A percentile compares a stretch with the other conserved stretches of the same genome.
phyloP scores from a whole-genome alignment of 1,139 yeast species.

The Lodderomyces orthopsilosis region DNA sequence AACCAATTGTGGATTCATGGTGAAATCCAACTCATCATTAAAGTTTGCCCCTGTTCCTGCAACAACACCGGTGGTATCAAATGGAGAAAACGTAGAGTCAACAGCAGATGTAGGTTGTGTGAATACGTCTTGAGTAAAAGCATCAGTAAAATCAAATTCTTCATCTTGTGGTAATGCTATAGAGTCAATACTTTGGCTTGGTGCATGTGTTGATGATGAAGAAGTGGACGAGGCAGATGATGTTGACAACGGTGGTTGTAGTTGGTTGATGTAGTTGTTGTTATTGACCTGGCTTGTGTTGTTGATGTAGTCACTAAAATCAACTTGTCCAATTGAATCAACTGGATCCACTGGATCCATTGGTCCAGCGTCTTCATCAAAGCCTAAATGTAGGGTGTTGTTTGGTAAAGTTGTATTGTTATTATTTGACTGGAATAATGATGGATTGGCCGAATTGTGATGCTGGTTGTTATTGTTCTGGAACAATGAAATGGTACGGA shows the following conservation, averaged over 20 bases:
- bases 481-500: slow-evolving; percentile 8
- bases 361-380: background rate
- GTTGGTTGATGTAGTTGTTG: background rate
- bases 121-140: background rate
- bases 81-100: slow-evolving; percentile 1
- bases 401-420: background rate
- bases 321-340: background rate
- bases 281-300: background rate
- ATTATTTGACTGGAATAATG: background rate
- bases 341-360: background rate
- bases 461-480: background rate
- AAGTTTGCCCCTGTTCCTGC: background rate
- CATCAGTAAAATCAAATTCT: slow-evolving; percentile 1
- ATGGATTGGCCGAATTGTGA: background rate
- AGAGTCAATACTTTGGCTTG: background rate
- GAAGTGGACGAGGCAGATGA: background rate
- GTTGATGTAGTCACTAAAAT: background rate
- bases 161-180: slow-evolving; percentile 1
- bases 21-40: slow-evolving; percentile 1
- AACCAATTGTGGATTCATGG: slow-evolving; percentile 1
- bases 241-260: background rate
- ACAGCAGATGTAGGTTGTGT: background rate
- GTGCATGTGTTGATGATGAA: background rate
- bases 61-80: background rate
- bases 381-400: background rate